Conservation (phyloP, 768 basidiomycete genomes). For the Plicaturopsis crispa region DNA sequence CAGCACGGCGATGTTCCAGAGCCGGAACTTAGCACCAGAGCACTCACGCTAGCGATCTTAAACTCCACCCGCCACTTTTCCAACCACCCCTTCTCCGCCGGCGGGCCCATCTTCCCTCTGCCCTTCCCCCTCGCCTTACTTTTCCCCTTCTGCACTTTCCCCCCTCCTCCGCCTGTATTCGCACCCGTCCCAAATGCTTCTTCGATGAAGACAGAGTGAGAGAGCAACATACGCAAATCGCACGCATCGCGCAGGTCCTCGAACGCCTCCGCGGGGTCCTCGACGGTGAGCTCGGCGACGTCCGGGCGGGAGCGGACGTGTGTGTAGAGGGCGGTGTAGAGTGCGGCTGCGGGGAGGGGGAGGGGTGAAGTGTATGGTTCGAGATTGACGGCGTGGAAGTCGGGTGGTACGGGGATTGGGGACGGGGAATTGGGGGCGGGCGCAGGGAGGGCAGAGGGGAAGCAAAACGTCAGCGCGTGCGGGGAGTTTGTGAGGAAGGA, state of each 20-base stretch:
- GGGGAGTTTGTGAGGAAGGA: not conserved
- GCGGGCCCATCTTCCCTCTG: conserved; percentile 69
- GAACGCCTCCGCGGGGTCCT: conserved; percentile 97
- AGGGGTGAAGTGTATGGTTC: not conserved
- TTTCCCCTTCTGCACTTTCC: conserved; percentile 30
- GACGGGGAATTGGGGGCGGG: too few species aligned
- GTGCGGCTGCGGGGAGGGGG: conserved; percentile 58
- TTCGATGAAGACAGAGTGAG: conserved; percentile 54
- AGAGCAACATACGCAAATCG: conserved; percentile 75
- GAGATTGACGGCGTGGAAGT: not conserved
- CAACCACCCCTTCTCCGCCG: conserved; percentile 67
- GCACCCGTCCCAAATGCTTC: conserved; percentile 54
- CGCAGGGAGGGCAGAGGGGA: too few species aligned
- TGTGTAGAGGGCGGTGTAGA: conserved; percentile 83
- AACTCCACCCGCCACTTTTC: conserved; percentile 76
- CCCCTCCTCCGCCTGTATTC: conserved; percentile 27
- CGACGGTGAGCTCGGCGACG: conserved; percentile 90
- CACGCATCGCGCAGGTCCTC: conserved; percentile 93
- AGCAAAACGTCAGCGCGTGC: not conserved
- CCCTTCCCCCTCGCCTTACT: conserved; percentile 22
- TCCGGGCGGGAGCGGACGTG: conserved; percentile 56
- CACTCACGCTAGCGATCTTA: conserved; percentile 81
- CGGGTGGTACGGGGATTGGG: too few species aligned
- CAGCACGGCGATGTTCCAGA: conserved; percentile 2
- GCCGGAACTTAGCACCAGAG: not conserved